phyloP scores from a whole-genome alignment of 371 early-diverging fungal genomes.

The Apophysomyces trapeziformis region DNA sequence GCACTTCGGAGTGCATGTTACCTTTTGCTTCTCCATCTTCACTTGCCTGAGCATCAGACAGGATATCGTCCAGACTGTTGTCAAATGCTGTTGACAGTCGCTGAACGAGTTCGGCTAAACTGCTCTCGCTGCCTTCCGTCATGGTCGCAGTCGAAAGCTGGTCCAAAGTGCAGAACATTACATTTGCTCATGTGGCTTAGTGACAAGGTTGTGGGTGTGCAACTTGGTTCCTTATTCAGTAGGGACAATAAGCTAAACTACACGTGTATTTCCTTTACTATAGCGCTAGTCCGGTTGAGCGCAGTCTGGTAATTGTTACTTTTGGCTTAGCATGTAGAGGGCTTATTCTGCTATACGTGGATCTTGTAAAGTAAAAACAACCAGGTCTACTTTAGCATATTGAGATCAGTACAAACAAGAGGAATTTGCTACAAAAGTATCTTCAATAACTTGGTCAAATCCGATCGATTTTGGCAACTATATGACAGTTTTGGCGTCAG shows the following conservation, averaged over 20 bases:
- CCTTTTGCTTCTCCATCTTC: constrained; percentile 22
- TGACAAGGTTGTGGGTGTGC: too few relatives aligned
- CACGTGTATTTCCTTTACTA: background rate
- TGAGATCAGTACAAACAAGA: too few relatives aligned
- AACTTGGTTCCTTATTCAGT: too few relatives aligned
- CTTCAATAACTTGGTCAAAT: too few relatives aligned
- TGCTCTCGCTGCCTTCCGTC: background rate
- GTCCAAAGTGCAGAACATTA: background rate
- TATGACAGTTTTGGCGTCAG: too few relatives aligned
- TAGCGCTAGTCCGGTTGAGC: background rate
- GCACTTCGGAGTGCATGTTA: constrained; percentile 3
- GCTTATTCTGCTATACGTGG: too few relatives aligned
- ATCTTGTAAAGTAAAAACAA: too few relatives aligned
- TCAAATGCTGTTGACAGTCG: constrained; percentile 33
- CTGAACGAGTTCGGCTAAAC: constrained; percentile 21
- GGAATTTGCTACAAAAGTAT: too few relatives aligned
- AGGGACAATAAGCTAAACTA: background rate
- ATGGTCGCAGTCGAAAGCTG: background rate
- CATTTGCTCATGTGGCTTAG: constrained; percentile 19
- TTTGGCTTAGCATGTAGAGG: too few relatives aligned
- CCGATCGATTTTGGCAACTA: too few relatives aligned
- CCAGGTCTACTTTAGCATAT: too few relatives aligned
- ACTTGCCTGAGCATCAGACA: constrained; percentile 29
- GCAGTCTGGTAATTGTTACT: too few relatives aligned
- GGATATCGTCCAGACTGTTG: constrained; percentile 34